Evolutionary conservation across 805 yeast species (phyloP).

Genomic region (Pichia nakasei): DNA sequence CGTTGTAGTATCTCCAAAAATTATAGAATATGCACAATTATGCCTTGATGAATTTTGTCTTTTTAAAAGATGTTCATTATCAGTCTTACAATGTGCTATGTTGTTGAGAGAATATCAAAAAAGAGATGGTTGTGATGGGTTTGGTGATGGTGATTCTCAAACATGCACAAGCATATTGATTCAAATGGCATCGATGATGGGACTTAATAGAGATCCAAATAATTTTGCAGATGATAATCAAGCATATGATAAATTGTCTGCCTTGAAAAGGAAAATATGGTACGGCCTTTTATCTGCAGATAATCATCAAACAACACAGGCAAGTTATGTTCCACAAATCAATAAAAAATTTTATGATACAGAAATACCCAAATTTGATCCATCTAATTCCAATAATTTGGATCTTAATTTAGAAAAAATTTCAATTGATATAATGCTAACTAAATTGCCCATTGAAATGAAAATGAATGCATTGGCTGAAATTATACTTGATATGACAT

Average conservation of each 20-base stretch:
- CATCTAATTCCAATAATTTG: constrained; percentile 24
- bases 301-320: constrained; percentile 32
- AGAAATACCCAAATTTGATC: constrained; percentile 33
- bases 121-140: constrained; percentile 41
- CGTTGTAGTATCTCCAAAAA: constrained; percentile 6
- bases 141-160: constrained; percentile 51
- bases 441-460: constrained; percentile 24
- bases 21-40: constrained; percentile 39
- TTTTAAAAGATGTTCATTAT: constrained; percentile 37
- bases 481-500: constrained; percentile 32
- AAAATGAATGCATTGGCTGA: constrained; percentile 28
- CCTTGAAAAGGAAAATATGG: constrained; percentile 53
- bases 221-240: neutral
- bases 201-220: constrained; percentile 27
- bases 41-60: constrained; percentile 49
- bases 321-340: constrained; percentile 41
- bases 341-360: constrained; percentile 42
- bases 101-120: constrained; percentile 41
- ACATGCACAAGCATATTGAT: constrained; percentile 46
- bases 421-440: constrained; percentile 26
- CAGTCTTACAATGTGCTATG: constrained; percentile 45
- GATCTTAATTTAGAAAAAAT: constrained; percentile 35
- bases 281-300: constrained; percentile 39
- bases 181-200: constrained; percentile 60
- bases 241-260: constrained; percentile 19